Evolutionary conservation across 371 early-diverging fungal species (phyloP), one percentile per base, ranked within the genome.

Genomic region (Actinomortierella wolfii): DNA sequence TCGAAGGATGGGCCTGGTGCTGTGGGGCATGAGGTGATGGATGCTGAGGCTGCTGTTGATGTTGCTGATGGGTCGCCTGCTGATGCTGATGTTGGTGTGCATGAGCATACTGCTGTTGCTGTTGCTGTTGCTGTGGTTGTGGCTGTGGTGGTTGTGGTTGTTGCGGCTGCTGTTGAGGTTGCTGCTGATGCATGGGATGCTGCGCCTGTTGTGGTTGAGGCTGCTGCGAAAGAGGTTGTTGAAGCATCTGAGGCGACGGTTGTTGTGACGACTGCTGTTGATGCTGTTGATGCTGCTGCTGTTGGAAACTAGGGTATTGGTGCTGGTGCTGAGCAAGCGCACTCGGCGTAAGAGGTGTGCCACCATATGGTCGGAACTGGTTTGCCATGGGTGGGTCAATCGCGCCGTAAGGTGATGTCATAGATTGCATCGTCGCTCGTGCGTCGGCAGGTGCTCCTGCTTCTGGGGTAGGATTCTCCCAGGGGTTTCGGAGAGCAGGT

Each of bases 231-330:
- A 68, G 60, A 28, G 47, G 18, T 53, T 65, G 68, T 9, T 64
- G 64, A 14, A 77, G 55, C 26, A 78, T 28, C 51, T 83, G 83
- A 53, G 76, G 62, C 14, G 61, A 64, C 2, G 61, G 67, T 43
- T 73, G 76, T 29, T 74, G 46, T 6, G n/a, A 28, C 61, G 34
- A 11, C 34, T 34, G 34, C 34, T 34, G 34, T 34, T 34, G 34
- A 34, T 34, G 34, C n/a, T n/a, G n/a, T 44, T 58, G 59, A 4
- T 23, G 26, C 56, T 56, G 70, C 26, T 66, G 67, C 26, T 57
- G 64, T 29, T 58, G 65, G 55, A 67, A 69, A 41, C 59, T 61
- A 23, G 64, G 67, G 43, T 74, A 68, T 56, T 74, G 75, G 23
- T 73, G 74, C 21, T 68, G 68, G 47, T 68, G 67, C 50, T 74